Base-by-base conservation (phyloP, 2,329 filamentous ascomycete genomes). In the Aureobasidium zeae region DNA sequence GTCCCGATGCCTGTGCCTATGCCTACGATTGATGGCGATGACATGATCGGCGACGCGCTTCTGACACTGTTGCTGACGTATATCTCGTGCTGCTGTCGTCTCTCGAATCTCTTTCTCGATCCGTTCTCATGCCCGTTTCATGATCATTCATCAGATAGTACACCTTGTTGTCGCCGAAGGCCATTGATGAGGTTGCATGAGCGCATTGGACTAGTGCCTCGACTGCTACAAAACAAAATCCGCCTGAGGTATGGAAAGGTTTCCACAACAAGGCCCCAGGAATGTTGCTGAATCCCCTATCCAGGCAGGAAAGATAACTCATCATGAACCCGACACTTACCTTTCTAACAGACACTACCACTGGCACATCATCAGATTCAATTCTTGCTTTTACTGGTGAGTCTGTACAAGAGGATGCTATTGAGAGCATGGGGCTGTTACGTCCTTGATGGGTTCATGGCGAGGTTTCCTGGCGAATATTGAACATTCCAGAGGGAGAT, bases 1-100 rank as follows among this genome's bases (percentile, higher is more conserved):
- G 48, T 48, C 5, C 57, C 58, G 11, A 59, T 44, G 2, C 54
- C 56, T 8, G 55, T 33, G 17, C 57, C 59, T 7, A 59, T 49
- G 7, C 51, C 55, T 6, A 57, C 36, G 17, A 35, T 20, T 5
- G 37, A 37, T 19, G 24, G 22, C 2, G 33, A 32, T 4, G 25
- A 25, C 24, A 47, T 39, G 15, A 9, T 32, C 22, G n/a, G 15
- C 46, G 19, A 39, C 31, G 22, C 28, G 30, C 22, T 38, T 17
- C 11, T 15, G 29, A 15, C 21, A 39, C 25, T 19, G 26, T 21
- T 25, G 17, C 35, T 41, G 9, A 41, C 13, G n/a, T n/a, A n/a
- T n/a, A n/a, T n/a, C 12, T 13, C 25, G 24, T 17, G 16, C 17
- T 4, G 10, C 22, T 5, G 17, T 44, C 15, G n/a, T 30, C 6